Conservation (phyloP, 176 grass and related monocot genomes). For the Microstegium vimineum region DNA sequence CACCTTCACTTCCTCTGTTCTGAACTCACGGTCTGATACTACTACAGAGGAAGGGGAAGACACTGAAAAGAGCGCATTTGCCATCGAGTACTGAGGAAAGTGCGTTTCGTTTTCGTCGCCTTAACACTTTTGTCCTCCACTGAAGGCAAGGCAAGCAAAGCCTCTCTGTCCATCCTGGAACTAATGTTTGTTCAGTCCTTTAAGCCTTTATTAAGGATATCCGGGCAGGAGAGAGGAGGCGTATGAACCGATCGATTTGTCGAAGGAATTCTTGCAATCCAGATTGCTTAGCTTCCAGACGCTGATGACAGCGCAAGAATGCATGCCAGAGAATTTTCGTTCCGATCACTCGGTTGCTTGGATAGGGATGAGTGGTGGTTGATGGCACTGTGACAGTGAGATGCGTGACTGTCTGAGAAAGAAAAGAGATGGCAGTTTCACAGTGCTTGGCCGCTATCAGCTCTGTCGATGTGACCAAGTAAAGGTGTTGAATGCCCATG, state of each 20-base stretch:
- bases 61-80: neutral
- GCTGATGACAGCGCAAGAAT: neutral
- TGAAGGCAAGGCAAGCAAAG: neutral
- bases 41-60: too few species aligned
- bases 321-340: neutral
- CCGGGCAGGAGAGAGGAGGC: neutral
- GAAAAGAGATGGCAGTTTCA: neutral
- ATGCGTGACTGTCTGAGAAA: neutral
- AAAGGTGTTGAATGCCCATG: neutral
- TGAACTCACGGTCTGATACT: neutral
- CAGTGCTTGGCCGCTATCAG: neutral
- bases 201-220: neutral
- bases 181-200: neutral
- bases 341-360: neutral
- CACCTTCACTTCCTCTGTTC: neutral
- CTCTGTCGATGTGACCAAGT: neutral
- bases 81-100: neutral
- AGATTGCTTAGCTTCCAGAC: neutral
- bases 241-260: neutral
- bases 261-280: neutral
- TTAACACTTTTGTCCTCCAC: neutral
- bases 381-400: conserved; percentile 22
- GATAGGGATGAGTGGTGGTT: neutral
- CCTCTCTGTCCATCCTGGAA: neutral
- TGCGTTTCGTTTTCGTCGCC: neutral